Evolutionary conservation across 2,329 filamentous ascomycete genomes (phyloP).

Genomic region (Neofusicoccum sp.): DNA sequence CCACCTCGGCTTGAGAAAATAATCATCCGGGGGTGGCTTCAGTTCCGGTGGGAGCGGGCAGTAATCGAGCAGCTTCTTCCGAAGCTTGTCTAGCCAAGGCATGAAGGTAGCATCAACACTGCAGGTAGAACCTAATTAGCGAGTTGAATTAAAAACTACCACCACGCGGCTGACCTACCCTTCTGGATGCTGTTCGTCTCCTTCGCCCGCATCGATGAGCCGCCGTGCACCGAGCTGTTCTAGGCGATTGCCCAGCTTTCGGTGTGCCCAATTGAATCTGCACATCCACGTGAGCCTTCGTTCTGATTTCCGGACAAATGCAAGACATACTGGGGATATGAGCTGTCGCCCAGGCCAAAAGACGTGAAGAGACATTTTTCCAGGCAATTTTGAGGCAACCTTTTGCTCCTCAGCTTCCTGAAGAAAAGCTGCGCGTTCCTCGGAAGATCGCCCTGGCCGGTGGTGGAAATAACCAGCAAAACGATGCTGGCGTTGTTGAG

Average conservation of each 20-base stretch:
- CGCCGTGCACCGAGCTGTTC: conserved; percentile 77
- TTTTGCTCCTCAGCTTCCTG: conserved; percentile 78
- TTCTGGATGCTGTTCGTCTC: conserved; percentile 90
- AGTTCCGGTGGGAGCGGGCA: conserved; percentile 68
- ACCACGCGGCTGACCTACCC: conserved; percentile 58
- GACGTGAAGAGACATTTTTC: conserved; percentile 70
- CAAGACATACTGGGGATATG: conserved; percentile 76
- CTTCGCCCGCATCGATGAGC: conserved; percentile 77
- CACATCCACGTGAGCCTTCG: conserved; percentile 14
- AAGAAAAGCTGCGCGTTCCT: conserved; percentile 80
- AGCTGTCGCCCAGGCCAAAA: conserved; percentile 92
- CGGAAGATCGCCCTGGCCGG: conserved; percentile 91
- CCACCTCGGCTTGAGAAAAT: conserved; percentile 75
- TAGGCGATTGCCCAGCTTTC: conserved; percentile 82
- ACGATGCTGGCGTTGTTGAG: conserved; percentile 51
- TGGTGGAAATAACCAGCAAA: conserved; percentile 84
- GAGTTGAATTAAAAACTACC: conserved; percentile 10
- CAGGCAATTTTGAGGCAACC: conserved; percentile 69
- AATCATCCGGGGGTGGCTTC: conserved; percentile 69
- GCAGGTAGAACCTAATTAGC: conserved; percentile 7
- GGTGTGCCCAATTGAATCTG: conserved; percentile 89
- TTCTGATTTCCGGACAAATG: background rate
- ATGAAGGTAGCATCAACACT: conserved; percentile 77
- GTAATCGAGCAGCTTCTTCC: conserved; percentile 61
- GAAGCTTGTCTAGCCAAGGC: conserved; percentile 70